phyloP scores from a whole-genome alignment of 495 filamentous ascomycete genomes.

The Podospora tetraspora region DNA sequence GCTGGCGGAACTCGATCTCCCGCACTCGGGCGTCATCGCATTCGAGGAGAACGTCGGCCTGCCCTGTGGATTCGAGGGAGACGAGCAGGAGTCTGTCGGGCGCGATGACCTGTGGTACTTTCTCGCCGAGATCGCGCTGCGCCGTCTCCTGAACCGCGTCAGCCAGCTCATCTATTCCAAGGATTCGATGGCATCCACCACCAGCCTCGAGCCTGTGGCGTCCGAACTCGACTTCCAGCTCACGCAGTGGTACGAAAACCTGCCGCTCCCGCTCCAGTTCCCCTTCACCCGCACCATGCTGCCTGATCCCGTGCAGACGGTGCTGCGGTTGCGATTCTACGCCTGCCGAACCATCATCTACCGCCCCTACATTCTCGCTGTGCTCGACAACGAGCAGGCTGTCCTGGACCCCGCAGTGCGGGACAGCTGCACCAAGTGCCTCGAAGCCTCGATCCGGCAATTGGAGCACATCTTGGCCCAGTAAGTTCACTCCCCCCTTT shows the following conservation, averaged over 20 bases:
- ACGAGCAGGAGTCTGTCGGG: slow-evolving; percentile 57
- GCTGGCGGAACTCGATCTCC: slow-evolving; percentile 72
- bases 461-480: slow-evolving; percentile 73
- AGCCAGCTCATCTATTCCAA: slow-evolving; percentile 77
- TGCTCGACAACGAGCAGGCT: slow-evolving; percentile 70
- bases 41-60: slow-evolving; percentile 77
- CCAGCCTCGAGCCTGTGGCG: slow-evolving; percentile 67
- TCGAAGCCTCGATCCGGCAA: slow-evolving; percentile 77
- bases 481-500: slow-evolving; percentile 42
- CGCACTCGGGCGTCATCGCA: slow-evolving; percentile 74
- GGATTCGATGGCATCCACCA: slow-evolving; percentile 61
- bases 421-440: slow-evolving; percentile 71
- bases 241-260: slow-evolving; percentile 76
- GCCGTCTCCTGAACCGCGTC: slow-evolving; percentile 70
- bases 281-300: slow-evolving; percentile 60
- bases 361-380: slow-evolving; percentile 74
- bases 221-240: slow-evolving; percentile 77
- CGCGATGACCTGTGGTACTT: slow-evolving; percentile 82
- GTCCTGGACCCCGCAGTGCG: slow-evolving; percentile 62
- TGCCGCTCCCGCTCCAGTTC: slow-evolving; percentile 68
- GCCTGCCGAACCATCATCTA: slow-evolving; percentile 83
- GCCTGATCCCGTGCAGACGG: slow-evolving; percentile 70
- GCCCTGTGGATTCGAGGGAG: slow-evolving; percentile 68
- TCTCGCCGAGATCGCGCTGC: slow-evolving; percentile 71
- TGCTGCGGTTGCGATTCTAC: slow-evolving; percentile 71